These are phyloP conservation scores for Penicillium sp. DNA, from an alignment of 2,329 filamentous ascomycete genomes.

Conservation along the genomic window DNA sequence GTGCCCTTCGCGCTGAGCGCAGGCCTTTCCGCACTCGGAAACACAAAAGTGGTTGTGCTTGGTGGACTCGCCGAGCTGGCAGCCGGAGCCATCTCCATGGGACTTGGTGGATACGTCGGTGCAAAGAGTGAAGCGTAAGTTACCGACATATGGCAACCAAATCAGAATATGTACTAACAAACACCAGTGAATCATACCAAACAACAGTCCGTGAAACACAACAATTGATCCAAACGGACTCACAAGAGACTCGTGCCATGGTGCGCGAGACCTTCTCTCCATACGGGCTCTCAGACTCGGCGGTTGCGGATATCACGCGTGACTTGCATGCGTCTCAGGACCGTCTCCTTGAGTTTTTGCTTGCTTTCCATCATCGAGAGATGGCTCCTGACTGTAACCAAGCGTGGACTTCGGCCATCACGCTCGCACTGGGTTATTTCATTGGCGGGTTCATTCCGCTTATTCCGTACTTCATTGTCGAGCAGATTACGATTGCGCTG, in stretches of 20 bases:
- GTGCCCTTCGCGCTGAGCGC: constrained; percentile 78
- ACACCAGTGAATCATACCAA: constrained; percentile 45
- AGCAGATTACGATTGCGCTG: constrained; percentile 51
- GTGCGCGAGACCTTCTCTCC: constrained; percentile 44
- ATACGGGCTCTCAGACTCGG: constrained; percentile 42
- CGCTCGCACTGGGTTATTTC: constrained; percentile 68
- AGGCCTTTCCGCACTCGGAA: constrained; percentile 61
- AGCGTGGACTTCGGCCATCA: constrained; percentile 58
- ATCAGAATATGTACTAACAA: not conserved
- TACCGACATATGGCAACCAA: not conserved
- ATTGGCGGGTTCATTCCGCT: constrained; percentile 70
- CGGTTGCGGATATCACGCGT: constrained; percentile 37
- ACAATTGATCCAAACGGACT: constrained; percentile 40
- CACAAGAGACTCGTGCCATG: constrained; percentile 39
- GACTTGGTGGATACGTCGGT: constrained; percentile 71
- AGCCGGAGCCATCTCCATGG: constrained; percentile 75
- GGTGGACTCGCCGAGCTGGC: constrained; percentile 75
- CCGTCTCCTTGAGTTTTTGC: constrained; percentile 48
- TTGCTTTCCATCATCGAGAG: constrained; percentile 51
- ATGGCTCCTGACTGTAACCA: constrained; percentile 46
- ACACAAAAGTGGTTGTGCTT: constrained; percentile 67
- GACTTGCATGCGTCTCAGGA: constrained; percentile 41
- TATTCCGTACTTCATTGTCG: constrained; percentile 65
- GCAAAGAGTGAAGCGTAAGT: constrained; percentile 53
- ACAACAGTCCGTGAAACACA: constrained; percentile 48